Evolutionary conservation across 768 basidiomycete species (phyloP).

Genomic region (Auriscalpium vulgare): DNA sequence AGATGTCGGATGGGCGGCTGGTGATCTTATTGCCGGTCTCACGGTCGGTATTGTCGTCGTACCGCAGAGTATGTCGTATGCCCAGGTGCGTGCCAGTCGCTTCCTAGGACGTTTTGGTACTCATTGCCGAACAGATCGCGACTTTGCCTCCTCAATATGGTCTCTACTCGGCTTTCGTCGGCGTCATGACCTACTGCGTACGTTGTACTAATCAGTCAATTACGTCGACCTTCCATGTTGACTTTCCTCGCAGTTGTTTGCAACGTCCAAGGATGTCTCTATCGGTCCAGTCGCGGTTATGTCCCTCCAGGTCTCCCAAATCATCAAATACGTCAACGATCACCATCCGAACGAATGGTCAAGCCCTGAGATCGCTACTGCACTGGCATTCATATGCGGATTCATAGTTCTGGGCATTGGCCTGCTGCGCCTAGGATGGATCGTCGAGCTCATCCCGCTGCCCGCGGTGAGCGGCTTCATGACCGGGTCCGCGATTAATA

Average conservation of each 20-base stretch:
- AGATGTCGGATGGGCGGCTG: conserved; percentile 64
- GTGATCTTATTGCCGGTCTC: conserved; percentile 84
- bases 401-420: conserved; percentile 90
- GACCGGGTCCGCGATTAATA: conserved; percentile 96
- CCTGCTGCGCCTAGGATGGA: conserved; percentile 83
- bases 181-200: conserved; percentile 78
- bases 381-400: conserved; percentile 79
- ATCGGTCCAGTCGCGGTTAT: conserved; percentile 99
- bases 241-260: conserved; percentile 60
- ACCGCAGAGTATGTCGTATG: conserved; percentile 91
- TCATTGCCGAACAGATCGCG: conserved; percentile 49
- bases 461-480: conserved; percentile 88
- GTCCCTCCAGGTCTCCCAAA: conserved; percentile 80
- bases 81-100: conserved; percentile 37
- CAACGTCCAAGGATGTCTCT: conserved; percentile 97
- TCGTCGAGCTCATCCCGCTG: conserved; percentile 89
- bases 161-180: conserved; percentile 90
- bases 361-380: conserved; percentile 72
- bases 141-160: conserved; percentile 83
- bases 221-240: neutral
- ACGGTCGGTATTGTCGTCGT: conserved; percentile 95
- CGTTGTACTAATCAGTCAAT: conserved; percentile 15
- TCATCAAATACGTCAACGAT: conserved; percentile 59
- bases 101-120: neutral
- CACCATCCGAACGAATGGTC: conserved; percentile 50